A percentile compares a stretch with the other conserved stretches of the same genome.
phyloP scores from a whole-genome alignment of 2,329 filamentous ascomycete species.

The Alternaria postmessia region DNA sequence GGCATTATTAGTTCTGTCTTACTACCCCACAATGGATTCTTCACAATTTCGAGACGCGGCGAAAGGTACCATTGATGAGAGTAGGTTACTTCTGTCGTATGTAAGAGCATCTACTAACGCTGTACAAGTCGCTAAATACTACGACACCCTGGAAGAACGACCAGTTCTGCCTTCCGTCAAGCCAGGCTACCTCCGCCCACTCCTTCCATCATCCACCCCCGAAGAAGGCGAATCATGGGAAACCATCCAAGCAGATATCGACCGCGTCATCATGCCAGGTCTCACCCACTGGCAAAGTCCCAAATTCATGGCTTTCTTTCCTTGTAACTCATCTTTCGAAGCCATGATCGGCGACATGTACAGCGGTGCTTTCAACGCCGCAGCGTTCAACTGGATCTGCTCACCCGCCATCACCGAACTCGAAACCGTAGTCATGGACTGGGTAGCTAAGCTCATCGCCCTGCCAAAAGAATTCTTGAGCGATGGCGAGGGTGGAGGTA shows the following conservation, averaged over 20 bases:
- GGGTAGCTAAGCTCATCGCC: slow-evolving; percentile 79
- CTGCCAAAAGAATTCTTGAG: slow-evolving; percentile 79
- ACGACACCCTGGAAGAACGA: slow-evolving; percentile 74
- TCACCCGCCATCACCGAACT: slow-evolving; percentile 91
- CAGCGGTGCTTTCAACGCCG: slow-evolving; percentile 84
- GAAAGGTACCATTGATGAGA: slow-evolving; percentile 81
- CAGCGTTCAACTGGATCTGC: slow-evolving; percentile 98
- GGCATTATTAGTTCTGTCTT: not conserved
- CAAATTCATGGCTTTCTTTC: slow-evolving; percentile 96
- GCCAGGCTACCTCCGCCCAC: slow-evolving; percentile 83
- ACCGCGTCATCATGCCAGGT: slow-evolving; percentile 86
- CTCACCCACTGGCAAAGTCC: slow-evolving; percentile 93
- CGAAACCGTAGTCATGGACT: slow-evolving; percentile 92
- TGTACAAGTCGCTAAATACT: slow-evolving; percentile 79
- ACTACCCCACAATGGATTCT: slow-evolving; percentile 67
- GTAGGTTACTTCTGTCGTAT: slow-evolving; percentile 54
- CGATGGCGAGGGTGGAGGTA: slow-evolving; percentile 79
- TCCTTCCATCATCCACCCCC: slow-evolving; percentile 74
- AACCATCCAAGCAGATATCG: slow-evolving; percentile 82
- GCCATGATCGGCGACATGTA: slow-evolving; percentile 93
- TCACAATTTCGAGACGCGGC: slow-evolving; percentile 80
- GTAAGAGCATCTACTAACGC: not conserved
- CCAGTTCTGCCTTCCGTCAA: slow-evolving; percentile 79
- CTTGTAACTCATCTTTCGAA: slow-evolving; percentile 81
- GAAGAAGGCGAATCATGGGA: slow-evolving; percentile 76